A percentile compares a stretch with the other conserved stretches of the same genome.
These are phyloP conservation scores for Quercus suber DNA, from an alignment of 306 rosid species.

Conservation along the genomic window DNA sequence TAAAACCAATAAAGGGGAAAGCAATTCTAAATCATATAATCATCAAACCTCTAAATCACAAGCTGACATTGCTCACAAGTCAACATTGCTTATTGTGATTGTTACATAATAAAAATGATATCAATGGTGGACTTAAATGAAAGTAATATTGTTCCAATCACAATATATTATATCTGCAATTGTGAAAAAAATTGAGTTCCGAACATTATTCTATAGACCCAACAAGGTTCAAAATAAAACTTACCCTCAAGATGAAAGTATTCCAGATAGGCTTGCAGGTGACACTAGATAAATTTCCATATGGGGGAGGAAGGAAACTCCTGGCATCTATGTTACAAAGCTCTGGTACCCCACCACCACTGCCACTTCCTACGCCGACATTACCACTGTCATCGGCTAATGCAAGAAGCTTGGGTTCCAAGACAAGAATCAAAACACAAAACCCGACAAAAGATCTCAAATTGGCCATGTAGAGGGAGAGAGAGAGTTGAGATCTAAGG, in stretches of 20 bases:
- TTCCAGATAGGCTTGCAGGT: conserved; percentile 86
- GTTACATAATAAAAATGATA: too few species aligned
- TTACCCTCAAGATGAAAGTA: conserved; percentile 79
- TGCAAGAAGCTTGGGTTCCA: conserved; percentile 29
- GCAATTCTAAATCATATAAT: too few species aligned
- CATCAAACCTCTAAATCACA: not conserved
- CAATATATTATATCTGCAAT: too few species aligned
- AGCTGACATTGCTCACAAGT: not conserved
- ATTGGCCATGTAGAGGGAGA: conserved; percentile 52
- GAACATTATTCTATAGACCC: too few species aligned
- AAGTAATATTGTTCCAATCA: too few species aligned
- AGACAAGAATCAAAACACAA: conserved; percentile 33
- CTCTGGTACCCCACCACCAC: conserved; percentile 30
- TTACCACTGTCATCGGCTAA: conserved; percentile 33
- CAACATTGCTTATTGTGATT: too few species aligned
- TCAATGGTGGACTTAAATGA: too few species aligned
- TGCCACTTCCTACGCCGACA: not conserved
- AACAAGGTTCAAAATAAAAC: conserved; percentile 6
- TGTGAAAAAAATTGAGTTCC: too few species aligned
- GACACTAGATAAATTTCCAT: conserved; percentile 55
- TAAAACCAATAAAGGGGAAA: not conserved
- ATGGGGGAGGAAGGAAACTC: conserved; percentile 84
- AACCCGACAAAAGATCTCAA: conserved; percentile 24
- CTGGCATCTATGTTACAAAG: conserved; percentile 54
- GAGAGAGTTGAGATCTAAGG: conserved; percentile 21